Evolutionary conservation across 1,284 basidiomycete genomes (phyloP).

Genomic region (Ceratobasidium sp.): DNA sequence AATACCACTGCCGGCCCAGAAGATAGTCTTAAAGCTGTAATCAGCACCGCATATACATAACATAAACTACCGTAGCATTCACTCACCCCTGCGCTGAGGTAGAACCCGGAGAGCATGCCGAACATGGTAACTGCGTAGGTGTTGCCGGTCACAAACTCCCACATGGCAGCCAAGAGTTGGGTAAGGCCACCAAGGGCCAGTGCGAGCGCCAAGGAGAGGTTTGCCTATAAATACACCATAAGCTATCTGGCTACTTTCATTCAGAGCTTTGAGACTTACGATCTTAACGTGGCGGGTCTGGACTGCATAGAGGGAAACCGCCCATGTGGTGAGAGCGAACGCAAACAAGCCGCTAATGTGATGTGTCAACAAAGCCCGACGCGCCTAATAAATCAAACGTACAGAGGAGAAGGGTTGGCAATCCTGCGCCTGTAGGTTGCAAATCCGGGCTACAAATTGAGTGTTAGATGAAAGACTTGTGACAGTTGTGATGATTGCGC

Average conservation of each 20-base stretch:
- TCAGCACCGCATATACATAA: not conserved
- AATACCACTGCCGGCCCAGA: slow-evolving; percentile 39
- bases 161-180: slow-evolving; percentile 63
- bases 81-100: slow-evolving; percentile 53
- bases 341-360: slow-evolving; percentile 28
- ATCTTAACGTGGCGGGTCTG: slow-evolving; percentile 56
- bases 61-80: not conserved
- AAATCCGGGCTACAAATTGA: slow-evolving; percentile 18
- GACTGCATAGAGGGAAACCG: slow-evolving; percentile 48
- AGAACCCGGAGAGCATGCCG: slow-evolving; percentile 60
- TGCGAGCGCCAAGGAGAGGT: slow-evolving; percentile 56
- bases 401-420: slow-evolving; percentile 41
- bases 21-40: slow-evolving; percentile 14
- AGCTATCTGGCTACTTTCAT: not conserved
- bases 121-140: slow-evolving; percentile 63
- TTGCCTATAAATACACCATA: slow-evolving; percentile 49
- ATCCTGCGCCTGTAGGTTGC: slow-evolving; percentile 39
- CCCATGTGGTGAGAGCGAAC: slow-evolving; percentile 35
- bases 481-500: not conserved
- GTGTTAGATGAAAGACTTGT: not conserved
- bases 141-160: slow-evolving; percentile 59
- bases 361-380: not conserved
- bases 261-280: slow-evolving; percentile 20
- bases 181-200: slow-evolving; percentile 56
- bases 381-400: not conserved